Evolutionary conservation across 1,139 yeast species (phyloP).

Genomic region (Scheffersomyces illinoinensis): DNA sequence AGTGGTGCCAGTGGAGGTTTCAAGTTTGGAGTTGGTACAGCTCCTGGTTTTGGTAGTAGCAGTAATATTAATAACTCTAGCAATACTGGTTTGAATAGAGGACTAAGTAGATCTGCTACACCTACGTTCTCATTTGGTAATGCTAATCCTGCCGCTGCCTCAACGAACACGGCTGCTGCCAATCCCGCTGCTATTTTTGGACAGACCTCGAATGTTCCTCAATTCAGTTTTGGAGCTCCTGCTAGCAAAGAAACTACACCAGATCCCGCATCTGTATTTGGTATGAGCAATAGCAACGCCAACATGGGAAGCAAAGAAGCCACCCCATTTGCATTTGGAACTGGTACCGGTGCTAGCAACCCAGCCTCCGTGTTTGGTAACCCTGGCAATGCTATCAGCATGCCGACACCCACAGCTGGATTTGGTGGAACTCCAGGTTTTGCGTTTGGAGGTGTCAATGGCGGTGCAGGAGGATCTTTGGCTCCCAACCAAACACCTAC

Average conservation of each 20-base stretch:
- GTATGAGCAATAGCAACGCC: constrained; percentile 3
- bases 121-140: constrained; percentile 10
- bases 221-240: constrained; percentile 8
- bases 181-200: constrained; percentile 7
- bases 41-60: constrained; percentile 4
- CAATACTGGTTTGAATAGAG: background rate
- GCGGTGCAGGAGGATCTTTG: constrained; percentile 6
- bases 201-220: constrained; percentile 5
- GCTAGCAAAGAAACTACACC: constrained; percentile 27
- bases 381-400: constrained; percentile 1
- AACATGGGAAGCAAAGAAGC: background rate
- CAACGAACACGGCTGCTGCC: background rate
- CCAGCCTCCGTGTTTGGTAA: constrained; percentile 1
- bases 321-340: constrained; percentile 1
- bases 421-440: constrained; percentile 2
- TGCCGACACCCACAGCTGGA: constrained; percentile 4
- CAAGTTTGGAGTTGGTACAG: constrained; percentile 3
- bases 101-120: constrained; percentile 6
- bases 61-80: background rate
- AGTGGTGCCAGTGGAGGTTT: constrained; percentile 1
- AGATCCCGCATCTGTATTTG: constrained; percentile 28
- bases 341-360: constrained; percentile 2
- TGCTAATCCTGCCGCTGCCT: constrained; percentile 9
- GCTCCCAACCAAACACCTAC: constrained; percentile 6
- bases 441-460: background rate